Percentiles rank a stretch among this genome's conserved stretches.
These are phyloP conservation scores for Malania oleifera DNA, from an alignment of 164 flowering plant genomes.

Conservation along the genomic window DNA sequence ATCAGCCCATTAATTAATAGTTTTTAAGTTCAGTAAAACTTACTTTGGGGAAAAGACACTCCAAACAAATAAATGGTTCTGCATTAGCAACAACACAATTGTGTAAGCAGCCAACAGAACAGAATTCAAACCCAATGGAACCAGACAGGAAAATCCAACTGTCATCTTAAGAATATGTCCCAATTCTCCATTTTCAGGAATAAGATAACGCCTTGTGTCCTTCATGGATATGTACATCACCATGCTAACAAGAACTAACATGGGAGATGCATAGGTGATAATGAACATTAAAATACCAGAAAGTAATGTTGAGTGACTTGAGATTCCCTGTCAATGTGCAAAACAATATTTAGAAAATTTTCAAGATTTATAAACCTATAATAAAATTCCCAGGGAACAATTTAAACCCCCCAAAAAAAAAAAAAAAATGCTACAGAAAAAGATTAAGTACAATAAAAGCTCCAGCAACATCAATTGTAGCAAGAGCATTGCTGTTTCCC, in stretches of 20 bases:
- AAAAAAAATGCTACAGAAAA: neutral
- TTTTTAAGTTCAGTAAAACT: slow-evolving; percentile 23
- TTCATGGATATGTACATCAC: slow-evolving; percentile 44
- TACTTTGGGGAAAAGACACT: slow-evolving; percentile 99
- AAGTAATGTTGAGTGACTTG: slow-evolving; percentile 75
- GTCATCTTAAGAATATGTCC: slow-evolving; percentile 42
- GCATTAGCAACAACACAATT: slow-evolving; percentile 73
- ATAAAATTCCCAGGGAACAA: too few relatives aligned
- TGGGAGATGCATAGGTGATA: slow-evolving; percentile 83
- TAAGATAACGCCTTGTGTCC: slow-evolving; percentile 15
- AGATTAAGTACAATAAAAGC: slow-evolving; percentile 66
- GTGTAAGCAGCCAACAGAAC: slow-evolving; percentile 65
- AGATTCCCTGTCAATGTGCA: slow-evolving; percentile 62
- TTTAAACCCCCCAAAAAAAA: too few relatives aligned
- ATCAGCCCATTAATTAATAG: too few relatives aligned
- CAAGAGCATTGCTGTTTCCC: slow-evolving; percentile 92
- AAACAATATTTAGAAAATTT: slow-evolving; percentile 2
- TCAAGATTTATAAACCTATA: neutral
- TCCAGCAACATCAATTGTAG: slow-evolving; percentile 96
- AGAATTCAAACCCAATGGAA: slow-evolving; percentile 80
- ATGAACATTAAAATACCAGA: slow-evolving; percentile 85
- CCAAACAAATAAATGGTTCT: slow-evolving; percentile 94
- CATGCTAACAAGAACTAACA: slow-evolving; percentile 62
- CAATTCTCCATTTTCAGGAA: slow-evolving; percentile 20
- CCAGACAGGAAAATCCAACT: slow-evolving; percentile 67